Conservation (phyloP, 2,329 filamentous ascomycete genomes). For the Aspergillus unguis region DNA sequence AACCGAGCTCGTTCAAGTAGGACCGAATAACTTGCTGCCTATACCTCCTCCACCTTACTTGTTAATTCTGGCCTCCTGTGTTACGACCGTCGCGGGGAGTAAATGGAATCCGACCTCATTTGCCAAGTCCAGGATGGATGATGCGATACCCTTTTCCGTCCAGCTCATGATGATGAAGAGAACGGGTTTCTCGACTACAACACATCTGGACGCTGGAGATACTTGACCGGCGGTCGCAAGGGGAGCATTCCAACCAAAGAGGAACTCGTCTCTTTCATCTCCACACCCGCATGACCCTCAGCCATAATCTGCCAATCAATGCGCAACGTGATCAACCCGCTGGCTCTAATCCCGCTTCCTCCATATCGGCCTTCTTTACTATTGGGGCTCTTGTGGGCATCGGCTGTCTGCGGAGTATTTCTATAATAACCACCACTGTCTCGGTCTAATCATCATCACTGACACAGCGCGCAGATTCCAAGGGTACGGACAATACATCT, state of each 20-base stretch:
- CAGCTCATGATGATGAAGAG: neutral
- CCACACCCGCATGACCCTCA: slow-evolving; percentile 16
- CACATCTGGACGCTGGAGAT: neutral
- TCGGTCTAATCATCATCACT: neutral
- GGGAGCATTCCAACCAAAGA: neutral
- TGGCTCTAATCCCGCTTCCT: slow-evolving; percentile 12
- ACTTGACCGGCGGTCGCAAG: slow-evolving; percentile 1
- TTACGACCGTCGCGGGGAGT: neutral
- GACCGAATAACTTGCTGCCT: neutral
- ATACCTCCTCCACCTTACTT: neutral
- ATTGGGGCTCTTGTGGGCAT: neutral
- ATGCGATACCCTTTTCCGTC: neutral
- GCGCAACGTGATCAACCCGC: slow-evolving; percentile 18
- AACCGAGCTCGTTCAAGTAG: neutral
- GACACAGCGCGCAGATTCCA: neutral
- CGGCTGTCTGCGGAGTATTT: neutral
- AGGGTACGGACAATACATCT: neutral
- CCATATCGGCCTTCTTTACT: neutral
- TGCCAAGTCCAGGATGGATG: neutral
- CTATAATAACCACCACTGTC: neutral
- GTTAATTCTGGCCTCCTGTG: neutral
- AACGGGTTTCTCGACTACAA: no score
- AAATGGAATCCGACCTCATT: neutral
- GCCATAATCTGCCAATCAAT: slow-evolving; percentile 19
- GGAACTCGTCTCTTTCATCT: slow-evolving; percentile 5